Evolutionary conservation across 2,329 filamentous ascomycete genomes (phyloP).

Genomic region (Didymella keratinophila): DNA sequence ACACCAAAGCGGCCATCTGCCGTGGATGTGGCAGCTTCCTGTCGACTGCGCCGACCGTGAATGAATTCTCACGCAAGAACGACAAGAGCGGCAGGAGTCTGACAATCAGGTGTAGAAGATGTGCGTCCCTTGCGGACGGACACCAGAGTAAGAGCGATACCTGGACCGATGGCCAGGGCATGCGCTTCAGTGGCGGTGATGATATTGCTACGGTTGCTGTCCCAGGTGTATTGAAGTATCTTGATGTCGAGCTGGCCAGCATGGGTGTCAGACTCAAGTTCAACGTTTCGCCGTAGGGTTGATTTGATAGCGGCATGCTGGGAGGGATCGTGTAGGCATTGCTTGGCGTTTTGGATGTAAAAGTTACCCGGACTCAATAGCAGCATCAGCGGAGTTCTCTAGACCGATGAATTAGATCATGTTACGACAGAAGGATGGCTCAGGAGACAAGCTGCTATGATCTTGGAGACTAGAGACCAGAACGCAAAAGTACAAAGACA

Average conservation of each 20-base stretch:
- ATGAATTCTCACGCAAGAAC: conserved; percentile 65
- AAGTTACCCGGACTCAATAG: conserved; percentile 20
- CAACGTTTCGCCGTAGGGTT: conserved; percentile 66
- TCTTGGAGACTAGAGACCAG: not conserved
- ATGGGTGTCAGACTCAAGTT: conserved; percentile 98
- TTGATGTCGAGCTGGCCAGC: conserved; percentile 93
- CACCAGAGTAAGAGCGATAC: conserved; percentile 68
- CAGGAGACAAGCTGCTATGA: not conserved
- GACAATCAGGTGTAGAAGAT: conserved; percentile 80
- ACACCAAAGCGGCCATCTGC: conserved; percentile 88
- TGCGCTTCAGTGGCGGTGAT: conserved; percentile 85
- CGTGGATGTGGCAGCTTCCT: conserved; percentile 89
- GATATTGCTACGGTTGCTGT: conserved; percentile 92
- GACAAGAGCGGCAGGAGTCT: conserved; percentile 68
- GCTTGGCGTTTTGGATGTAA: conserved; percentile 23
- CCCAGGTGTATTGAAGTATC: conserved; percentile 87
- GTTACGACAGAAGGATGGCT: not conserved
- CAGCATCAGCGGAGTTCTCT: conserved; percentile 21
- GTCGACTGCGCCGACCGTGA: conserved; percentile 80
- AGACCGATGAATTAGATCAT: conserved; percentile 9
- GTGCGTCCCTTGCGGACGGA: conserved; percentile 65
- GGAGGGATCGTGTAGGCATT: conserved; percentile 16
- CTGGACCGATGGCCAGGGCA: conserved; percentile 91
- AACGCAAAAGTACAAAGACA: not conserved
- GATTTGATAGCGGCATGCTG: not conserved